Conservation (phyloP, 2,329 filamentous ascomycete species). For the Basipetospora sp. region DNA sequence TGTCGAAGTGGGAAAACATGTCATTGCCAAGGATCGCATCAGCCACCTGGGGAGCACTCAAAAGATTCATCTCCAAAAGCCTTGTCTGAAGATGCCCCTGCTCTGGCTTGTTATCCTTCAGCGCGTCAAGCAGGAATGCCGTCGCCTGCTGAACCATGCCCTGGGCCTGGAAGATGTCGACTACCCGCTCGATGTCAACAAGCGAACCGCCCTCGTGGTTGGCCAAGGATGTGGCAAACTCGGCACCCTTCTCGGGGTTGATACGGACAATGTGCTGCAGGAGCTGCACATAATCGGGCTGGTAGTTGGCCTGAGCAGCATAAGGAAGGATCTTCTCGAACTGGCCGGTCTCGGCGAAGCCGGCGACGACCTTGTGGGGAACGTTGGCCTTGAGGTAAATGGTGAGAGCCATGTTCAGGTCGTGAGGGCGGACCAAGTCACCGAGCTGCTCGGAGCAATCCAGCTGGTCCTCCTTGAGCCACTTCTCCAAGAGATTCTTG, state of each 20-base stretch:
- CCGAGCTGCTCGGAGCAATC: conserved; percentile 92
- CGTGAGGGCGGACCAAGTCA: conserved; percentile 81
- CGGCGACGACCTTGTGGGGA: conserved; percentile 85
- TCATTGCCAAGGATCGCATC: conserved; percentile 96
- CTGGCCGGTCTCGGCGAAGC: conserved; percentile 86
- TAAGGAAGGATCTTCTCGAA: conserved; percentile 96
- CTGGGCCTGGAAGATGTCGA: conserved; percentile 96
- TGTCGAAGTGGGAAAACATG: conserved; percentile 97
- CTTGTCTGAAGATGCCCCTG: conserved; percentile 88
- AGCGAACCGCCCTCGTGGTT: conserved; percentile 77
- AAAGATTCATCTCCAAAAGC: conserved; percentile 90
- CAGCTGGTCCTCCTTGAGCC: conserved; percentile 91
- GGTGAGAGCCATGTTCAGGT: conserved; percentile 69
- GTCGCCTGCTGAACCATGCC: conserved; percentile 96
- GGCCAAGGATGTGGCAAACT: conserved; percentile 84
- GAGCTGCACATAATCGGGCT: conserved; percentile 86
- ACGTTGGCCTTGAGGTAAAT: conserved; percentile 88
- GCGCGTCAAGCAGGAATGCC: conserved; percentile 88
- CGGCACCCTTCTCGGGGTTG: conserved; percentile 83
- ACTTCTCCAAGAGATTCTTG: conserved; percentile 93
- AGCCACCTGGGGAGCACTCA: conserved; percentile 92
- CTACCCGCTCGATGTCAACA: conserved; percentile 84
- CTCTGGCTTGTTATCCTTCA: conserved; percentile 89
- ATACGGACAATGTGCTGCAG: conserved; percentile 83
- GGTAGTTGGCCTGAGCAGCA: conserved; percentile 68